Percentiles rank a stretch among this genome's conserved stretches.
phyloP scores from a whole-genome alignment of 2,329 filamentous ascomycete genomes.

The Exophiala mesophila region DNA sequence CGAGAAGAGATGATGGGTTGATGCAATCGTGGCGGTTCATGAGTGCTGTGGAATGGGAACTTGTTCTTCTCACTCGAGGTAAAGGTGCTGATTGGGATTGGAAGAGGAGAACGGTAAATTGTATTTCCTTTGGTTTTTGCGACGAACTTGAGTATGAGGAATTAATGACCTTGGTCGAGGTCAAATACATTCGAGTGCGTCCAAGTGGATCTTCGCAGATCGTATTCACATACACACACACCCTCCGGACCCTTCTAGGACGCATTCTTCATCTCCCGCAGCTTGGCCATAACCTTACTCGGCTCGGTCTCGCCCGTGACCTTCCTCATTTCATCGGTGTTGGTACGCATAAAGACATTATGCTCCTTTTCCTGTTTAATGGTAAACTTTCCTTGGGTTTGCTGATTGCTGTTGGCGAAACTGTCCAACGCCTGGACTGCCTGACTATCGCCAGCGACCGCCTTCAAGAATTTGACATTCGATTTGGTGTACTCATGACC shows the following conservation, averaged over 20 bases:
- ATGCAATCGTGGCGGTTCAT: no score
- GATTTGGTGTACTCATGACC: conserved; percentile 98
- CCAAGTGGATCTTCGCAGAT: no score
- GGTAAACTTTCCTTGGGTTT: conserved; percentile 93
- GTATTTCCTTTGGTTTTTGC: no score
- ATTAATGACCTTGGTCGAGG: no score
- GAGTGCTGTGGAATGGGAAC: no score
- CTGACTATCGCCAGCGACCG: conserved; percentile 37
- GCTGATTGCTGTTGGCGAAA: conserved; percentile 72
- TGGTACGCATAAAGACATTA: conserved; percentile 92
- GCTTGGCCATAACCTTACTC: conserved; percentile 74
- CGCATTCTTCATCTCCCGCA: conserved; percentile 78
- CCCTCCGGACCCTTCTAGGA: conserved; percentile 3
- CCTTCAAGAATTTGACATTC: conserved; percentile 74
- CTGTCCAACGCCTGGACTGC: conserved; percentile 70
- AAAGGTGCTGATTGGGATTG: no score
- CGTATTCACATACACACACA: background rate
- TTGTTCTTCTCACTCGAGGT: no score
- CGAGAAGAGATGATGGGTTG: no score
- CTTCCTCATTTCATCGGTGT: conserved; percentile 74
- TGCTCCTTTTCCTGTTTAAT: conserved; percentile 93
- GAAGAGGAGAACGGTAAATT: no score
- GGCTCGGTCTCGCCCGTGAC: conserved; percentile 75
- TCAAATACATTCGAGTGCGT: no score
- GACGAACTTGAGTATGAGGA: no score